Percentiles rank a stretch among this genome's conserved stretches.
phyloP scores from a whole-genome alignment of 108 stramenopile genomes.

The Cyclostephanos tholiformis region DNA sequence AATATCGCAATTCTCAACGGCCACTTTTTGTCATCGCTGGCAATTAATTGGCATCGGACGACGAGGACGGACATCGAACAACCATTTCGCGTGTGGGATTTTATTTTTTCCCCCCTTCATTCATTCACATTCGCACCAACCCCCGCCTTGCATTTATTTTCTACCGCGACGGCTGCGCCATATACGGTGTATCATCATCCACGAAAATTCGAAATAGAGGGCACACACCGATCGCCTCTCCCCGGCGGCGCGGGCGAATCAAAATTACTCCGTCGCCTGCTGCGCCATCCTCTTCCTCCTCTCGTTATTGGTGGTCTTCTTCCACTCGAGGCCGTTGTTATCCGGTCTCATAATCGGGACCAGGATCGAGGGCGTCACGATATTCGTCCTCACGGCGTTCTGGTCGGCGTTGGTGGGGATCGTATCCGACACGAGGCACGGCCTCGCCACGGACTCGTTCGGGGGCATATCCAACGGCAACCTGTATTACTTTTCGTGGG shows the following conservation, averaged over 20 bases:
- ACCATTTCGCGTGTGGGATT: neutral
- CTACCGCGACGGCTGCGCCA: too few relatives aligned
- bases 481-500: constrained; percentile 87
- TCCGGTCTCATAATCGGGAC: constrained; percentile 67
- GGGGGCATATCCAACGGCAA: constrained; percentile 77
- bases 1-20: too few relatives aligned
- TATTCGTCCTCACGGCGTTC: constrained; percentile 58
- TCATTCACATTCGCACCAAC: neutral
- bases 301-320: constrained; percentile 50
- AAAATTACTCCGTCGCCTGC: constrained; percentile 76
- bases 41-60: neutral
- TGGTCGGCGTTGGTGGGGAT: constrained; percentile 78
- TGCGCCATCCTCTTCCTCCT: constrained; percentile 65
- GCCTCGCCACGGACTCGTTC: too few relatives aligned
- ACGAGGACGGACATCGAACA: neutral
- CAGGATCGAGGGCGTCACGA: constrained; percentile 66
- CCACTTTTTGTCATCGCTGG: neutral
- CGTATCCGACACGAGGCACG: too few relatives aligned
- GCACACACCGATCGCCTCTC: constrained; percentile 30
- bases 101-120: neutral
- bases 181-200: too few relatives aligned
- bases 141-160: too few relatives aligned
- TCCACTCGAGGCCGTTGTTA: constrained; percentile 59
- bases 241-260: constrained; percentile 39
- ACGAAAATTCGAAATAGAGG: neutral